Conservation (phyloP, 495 filamentous ascomycete genomes). For the Podospora pseudocomata region DNA sequence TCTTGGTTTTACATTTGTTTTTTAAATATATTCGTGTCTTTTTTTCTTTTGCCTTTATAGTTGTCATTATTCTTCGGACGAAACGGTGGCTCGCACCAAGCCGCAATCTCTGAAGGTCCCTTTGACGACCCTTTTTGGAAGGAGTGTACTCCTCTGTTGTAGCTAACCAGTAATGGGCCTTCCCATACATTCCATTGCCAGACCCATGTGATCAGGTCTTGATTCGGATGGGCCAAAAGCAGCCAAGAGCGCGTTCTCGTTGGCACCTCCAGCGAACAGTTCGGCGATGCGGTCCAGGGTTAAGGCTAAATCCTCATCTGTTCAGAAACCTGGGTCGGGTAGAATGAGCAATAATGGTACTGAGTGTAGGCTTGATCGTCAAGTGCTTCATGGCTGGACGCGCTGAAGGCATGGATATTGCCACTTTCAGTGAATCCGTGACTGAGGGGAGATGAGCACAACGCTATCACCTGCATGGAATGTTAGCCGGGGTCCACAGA, state of each 20-base stretch:
- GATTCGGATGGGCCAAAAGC: not conserved
- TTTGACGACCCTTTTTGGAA: not conserved
- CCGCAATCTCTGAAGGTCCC: no score
- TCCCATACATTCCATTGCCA: not conserved
- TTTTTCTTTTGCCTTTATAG: not conserved
- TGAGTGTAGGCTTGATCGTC: not conserved
- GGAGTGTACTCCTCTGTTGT: not conserved
- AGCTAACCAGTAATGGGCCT: not conserved
- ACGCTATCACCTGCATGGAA: conserved; percentile 76
- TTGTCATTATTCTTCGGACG: not conserved
- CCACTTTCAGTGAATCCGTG: conserved; percentile 25
- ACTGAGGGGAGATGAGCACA: conserved; percentile 84
- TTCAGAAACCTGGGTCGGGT: not conserved
- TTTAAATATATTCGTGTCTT: not conserved
- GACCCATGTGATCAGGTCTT: not conserved
- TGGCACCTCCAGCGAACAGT: not conserved
- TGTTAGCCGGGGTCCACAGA: conserved; percentile 1
- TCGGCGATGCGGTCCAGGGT: not conserved
- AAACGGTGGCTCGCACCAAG: no score
- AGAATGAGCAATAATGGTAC: no score
- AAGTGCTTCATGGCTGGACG: not conserved
- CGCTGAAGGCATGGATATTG: not conserved
- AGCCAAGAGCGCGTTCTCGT: not conserved
- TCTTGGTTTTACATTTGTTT: not conserved
- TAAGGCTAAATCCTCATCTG: not conserved